A percentile compares a stretch with the other conserved stretches of the same genome.
phyloP scores from a whole-genome alignment of 352 stramenopile genomes.

The Phytophthora fragariaefolia region DNA sequence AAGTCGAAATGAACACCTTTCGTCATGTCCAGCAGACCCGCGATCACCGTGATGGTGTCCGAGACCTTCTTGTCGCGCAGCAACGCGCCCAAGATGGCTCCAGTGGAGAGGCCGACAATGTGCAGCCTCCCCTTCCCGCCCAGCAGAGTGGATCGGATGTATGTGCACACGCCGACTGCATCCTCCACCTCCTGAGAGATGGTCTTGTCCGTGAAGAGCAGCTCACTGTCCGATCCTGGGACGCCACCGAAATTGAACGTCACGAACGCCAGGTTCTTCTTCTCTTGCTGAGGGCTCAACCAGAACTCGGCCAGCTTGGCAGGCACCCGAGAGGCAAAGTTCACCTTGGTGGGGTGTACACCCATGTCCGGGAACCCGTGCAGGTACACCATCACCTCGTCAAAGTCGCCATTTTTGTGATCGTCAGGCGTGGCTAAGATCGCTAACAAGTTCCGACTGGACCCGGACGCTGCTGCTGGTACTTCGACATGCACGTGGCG shows the following conservation, averaged over 20 bases:
- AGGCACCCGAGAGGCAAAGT: slow-evolving; percentile 64
- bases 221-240: slow-evolving; percentile 59
- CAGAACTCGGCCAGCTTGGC: slow-evolving; percentile 65
- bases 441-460: slow-evolving; percentile 27
- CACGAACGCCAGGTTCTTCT: slow-evolving; percentile 41
- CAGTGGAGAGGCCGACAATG: slow-evolving; percentile 73
- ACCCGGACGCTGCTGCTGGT: slow-evolving; percentile 6
- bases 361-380: slow-evolving; percentile 80
- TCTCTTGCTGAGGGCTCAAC: slow-evolving; percentile 33
- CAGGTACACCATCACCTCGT: slow-evolving; percentile 70
- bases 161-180: slow-evolving; percentile 53
- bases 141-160: slow-evolving; percentile 45
- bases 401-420: slow-evolving; percentile 22
- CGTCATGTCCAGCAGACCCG: slow-evolving; percentile 58
- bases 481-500: slow-evolving; percentile 27
- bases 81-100: slow-evolving; percentile 70
- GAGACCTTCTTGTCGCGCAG: slow-evolving; percentile 49
- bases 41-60: slow-evolving; percentile 66
- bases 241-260: slow-evolving; percentile 78
- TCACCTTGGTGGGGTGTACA: slow-evolving; percentile 59
- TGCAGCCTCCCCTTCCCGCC: slow-evolving; percentile 47
- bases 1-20: slow-evolving; percentile 69
- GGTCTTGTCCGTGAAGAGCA: slow-evolving; percentile 62
- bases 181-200: slow-evolving; percentile 68
- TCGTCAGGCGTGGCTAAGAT: slow-evolving; percentile 28